These are phyloP conservation scores for Lepiota venenata DNA, from an alignment of 768 basidiomycete genomes.

Conservation along the genomic window DNA sequence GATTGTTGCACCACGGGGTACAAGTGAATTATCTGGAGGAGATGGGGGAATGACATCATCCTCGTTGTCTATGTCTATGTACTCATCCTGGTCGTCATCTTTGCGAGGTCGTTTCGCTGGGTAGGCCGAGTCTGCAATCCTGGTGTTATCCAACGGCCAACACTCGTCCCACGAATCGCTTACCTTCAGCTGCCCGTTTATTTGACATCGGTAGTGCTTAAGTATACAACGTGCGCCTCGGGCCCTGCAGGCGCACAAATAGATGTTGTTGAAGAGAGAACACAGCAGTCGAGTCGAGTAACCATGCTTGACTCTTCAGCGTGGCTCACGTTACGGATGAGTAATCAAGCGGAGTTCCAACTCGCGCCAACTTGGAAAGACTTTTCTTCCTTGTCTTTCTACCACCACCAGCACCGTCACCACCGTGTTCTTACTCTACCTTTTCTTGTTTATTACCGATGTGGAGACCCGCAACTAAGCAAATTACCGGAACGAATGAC, in stretches of 20 bases:
- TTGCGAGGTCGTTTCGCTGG: slow-evolving; percentile 43
- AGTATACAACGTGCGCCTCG: neutral
- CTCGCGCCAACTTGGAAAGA: slow-evolving; percentile 10
- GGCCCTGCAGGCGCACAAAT: too few relatives aligned
- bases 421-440: slow-evolving; percentile 16
- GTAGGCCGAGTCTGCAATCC: slow-evolving; percentile 26
- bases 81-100: slow-evolving; percentile 50
- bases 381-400: slow-evolving; percentile 24
- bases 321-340: slow-evolving; percentile 11
- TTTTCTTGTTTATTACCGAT: slow-evolving; percentile 45
- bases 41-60: slow-evolving; percentile 55
- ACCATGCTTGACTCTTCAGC: neutral
- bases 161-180: slow-evolving; percentile 10
- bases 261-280: neutral
- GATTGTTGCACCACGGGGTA: slow-evolving; percentile 77
- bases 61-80: slow-evolving; percentile 54
- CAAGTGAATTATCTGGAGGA: slow-evolving; percentile 48
- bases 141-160: slow-evolving; percentile 4
- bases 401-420: slow-evolving; percentile 32
- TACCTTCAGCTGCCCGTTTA: slow-evolving; percentile 39
- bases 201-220: slow-evolving; percentile 24
- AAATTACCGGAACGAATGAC: slow-evolving; percentile 92
- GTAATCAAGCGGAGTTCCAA: slow-evolving; percentile 36
- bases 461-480: slow-evolving; percentile 88
- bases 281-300: neutral